Evolutionary conservation across 2,329 filamentous ascomycete genomes (phyloP).

Genomic region (Helotiales sp.): DNA sequence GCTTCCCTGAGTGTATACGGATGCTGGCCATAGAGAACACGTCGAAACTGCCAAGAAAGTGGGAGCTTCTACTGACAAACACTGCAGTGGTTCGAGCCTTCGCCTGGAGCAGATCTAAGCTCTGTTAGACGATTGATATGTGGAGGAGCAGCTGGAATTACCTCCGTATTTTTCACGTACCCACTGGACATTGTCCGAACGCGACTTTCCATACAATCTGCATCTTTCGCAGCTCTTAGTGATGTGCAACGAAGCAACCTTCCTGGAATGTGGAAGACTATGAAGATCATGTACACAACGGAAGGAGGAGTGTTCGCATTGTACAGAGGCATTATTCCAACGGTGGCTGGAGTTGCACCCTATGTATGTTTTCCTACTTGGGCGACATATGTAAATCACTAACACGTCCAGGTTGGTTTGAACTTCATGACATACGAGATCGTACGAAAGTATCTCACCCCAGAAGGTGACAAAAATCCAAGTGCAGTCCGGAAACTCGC

Average conservation of each 20-base stretch:
- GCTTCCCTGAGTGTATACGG: constrained; percentile 29
- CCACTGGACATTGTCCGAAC: constrained; percentile 97
- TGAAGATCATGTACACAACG: constrained; percentile 81
- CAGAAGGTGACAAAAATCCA: constrained; percentile 84
- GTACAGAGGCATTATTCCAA: constrained; percentile 94
- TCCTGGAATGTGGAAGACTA: constrained; percentile 89
- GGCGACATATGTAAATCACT: background rate
- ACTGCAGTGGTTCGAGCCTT: constrained; percentile 70
- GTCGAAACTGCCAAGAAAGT: background rate
- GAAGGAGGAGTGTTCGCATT: constrained; percentile 84
- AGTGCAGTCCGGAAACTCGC: constrained; percentile 76
- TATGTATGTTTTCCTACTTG: constrained; percentile 60
- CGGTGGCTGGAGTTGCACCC: constrained; percentile 90
- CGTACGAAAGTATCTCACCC: constrained; percentile 79
- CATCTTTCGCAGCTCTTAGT: constrained; percentile 83
- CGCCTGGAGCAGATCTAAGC: constrained; percentile 71
- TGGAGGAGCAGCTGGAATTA: constrained; percentile 89
- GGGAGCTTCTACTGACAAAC: constrained; percentile 5
- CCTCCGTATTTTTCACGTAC: constrained; percentile 92
- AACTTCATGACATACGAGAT: constrained; percentile 99
- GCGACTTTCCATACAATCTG: constrained; percentile 91
- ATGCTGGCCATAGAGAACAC: background rate
- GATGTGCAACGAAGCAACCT: constrained; percentile 61
- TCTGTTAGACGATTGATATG: constrained; percentile 80
- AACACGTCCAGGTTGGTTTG: constrained; percentile 68